Evolutionary conservation across 2,329 filamentous ascomycete species (phyloP).

Genomic region (Penicillium crustosum): DNA sequence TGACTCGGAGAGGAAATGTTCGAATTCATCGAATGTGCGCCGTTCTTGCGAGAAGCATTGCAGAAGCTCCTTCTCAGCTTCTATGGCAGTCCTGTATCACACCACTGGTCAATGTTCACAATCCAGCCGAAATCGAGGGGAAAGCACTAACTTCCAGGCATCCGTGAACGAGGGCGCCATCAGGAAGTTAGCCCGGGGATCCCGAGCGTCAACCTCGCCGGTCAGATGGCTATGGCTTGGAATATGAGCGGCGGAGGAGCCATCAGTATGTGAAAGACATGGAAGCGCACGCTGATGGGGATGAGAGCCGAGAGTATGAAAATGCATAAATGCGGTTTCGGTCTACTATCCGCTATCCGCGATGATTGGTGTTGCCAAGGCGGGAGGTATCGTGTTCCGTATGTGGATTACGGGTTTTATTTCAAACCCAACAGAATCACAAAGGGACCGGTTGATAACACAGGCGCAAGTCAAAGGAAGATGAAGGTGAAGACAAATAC

Average conservation of each 20-base stretch:
- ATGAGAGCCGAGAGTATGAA: slow-evolving; percentile 13
- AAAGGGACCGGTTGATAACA: background rate
- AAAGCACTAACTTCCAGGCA: slow-evolving; percentile 52
- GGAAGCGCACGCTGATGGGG: background rate
- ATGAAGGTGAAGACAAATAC: background rate
- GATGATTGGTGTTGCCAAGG: slow-evolving; percentile 14
- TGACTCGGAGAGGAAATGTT: slow-evolving; percentile 45
- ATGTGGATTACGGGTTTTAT: slow-evolving; percentile 1
- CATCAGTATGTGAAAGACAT: slow-evolving; percentile 44
- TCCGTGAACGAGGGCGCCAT: slow-evolving; percentile 51
- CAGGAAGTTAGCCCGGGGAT: slow-evolving; percentile 37
- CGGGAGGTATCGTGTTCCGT: slow-evolving; percentile 9
- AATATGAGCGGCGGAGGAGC: slow-evolving; percentile 53
- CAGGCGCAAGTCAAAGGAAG: background rate
- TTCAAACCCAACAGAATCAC: background rate
- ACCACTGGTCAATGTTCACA: slow-evolving; percentile 16
- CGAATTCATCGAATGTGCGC: slow-evolving; percentile 52
- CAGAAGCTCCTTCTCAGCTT: slow-evolving; percentile 51
- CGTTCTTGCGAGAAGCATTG: slow-evolving; percentile 51
- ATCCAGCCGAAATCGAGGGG: slow-evolving; percentile 13
- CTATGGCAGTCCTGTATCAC: slow-evolving; percentile 37
- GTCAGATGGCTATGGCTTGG: slow-evolving; percentile 60
- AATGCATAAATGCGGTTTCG: slow-evolving; percentile 13
- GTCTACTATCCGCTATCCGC: background rate
- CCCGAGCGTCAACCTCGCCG: slow-evolving; percentile 54